Evolutionary conservation across 2,329 filamentous ascomycete species (phyloP).

Genomic region (Chrysosporium keratinophilum): DNA sequence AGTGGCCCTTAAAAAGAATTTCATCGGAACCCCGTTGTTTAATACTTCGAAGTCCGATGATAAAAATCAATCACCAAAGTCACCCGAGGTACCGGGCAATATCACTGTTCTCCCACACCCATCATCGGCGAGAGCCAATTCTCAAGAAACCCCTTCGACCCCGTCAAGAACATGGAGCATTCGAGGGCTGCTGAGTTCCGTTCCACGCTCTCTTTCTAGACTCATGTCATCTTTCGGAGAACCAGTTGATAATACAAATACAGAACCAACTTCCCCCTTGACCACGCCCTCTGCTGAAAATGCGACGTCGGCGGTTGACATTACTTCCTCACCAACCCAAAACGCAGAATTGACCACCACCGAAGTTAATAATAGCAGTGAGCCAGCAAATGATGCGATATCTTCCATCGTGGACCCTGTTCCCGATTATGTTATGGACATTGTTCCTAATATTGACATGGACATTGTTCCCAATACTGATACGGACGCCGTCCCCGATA

Average conservation of each 20-base stretch:
- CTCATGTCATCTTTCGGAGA: conserved; percentile 16
- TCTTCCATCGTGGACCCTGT: too few relatives aligned
- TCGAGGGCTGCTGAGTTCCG: conserved; percentile 24
- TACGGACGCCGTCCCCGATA: too few relatives aligned
- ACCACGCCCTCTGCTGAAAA: background rate
- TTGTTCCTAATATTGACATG: too few relatives aligned
- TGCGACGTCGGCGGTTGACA: too few relatives aligned
- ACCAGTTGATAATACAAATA: background rate
- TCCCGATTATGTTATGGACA: too few relatives aligned
- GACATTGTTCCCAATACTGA: too few relatives aligned
- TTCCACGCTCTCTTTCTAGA: conserved; percentile 24
- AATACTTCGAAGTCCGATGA: conserved; percentile 26
- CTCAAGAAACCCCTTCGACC: conserved; percentile 21
- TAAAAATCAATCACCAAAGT: conserved; percentile 21
- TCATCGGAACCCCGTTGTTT: conserved; percentile 28
- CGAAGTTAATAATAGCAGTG: too few relatives aligned
- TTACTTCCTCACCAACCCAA: too few relatives aligned
- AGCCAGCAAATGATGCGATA: too few relatives aligned
- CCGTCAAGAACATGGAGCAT: conserved; percentile 23
- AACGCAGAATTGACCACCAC: too few relatives aligned
- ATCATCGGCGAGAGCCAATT: background rate
- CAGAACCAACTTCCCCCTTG: background rate
- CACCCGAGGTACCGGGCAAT: conserved; percentile 1
- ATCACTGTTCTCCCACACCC: too few relatives aligned
- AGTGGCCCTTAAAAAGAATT: conserved; percentile 23